These are phyloP conservation scores for Aureobasidium sp. DNA, from an alignment of 2,329 filamentous ascomycete species.

Conservation along the genomic window DNA sequence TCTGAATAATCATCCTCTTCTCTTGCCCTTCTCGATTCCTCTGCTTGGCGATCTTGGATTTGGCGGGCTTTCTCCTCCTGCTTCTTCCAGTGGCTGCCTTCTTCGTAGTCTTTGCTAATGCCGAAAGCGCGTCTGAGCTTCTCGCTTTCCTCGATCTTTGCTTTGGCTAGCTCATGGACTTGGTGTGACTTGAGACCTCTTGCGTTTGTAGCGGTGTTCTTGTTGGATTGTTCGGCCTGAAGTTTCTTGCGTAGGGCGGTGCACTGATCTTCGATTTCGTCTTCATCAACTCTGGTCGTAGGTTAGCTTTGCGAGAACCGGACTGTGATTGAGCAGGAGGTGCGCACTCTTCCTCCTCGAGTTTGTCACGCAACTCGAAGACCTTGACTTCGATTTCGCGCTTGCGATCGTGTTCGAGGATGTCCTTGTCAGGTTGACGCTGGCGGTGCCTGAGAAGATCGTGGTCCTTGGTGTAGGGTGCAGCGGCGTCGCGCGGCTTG, in stretches of 20 bases:
- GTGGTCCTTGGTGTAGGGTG: slow-evolving; percentile 65
- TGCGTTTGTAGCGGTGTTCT: slow-evolving; percentile 34
- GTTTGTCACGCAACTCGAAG: slow-evolving; percentile 76
- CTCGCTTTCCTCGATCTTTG: slow-evolving; percentile 94
- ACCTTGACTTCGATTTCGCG: slow-evolving; percentile 89
- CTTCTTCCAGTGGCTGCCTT: slow-evolving; percentile 77
- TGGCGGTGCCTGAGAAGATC: slow-evolving; percentile 66
- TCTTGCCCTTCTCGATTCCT: background rate
- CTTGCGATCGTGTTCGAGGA: slow-evolving; percentile 89
- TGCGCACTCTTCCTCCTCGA: slow-evolving; percentile 80
- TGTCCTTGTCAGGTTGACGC: slow-evolving; percentile 82
- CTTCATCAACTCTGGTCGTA: slow-evolving; percentile 62
- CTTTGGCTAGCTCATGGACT: slow-evolving; percentile 91
- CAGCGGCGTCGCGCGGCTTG: slow-evolving; percentile 65
- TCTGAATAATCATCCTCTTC: slow-evolving; percentile 9
- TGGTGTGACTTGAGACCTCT: slow-evolving; percentile 79
- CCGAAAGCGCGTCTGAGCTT: slow-evolving; percentile 77
- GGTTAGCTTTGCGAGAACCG: background rate
- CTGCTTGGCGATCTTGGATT: background rate
- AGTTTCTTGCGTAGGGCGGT: slow-evolving; percentile 60
- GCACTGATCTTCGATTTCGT: slow-evolving; percentile 78
- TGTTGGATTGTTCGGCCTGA: slow-evolving; percentile 47
- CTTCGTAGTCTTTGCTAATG: slow-evolving; percentile 77
- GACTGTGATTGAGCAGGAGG: background rate
- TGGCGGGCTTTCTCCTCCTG: slow-evolving; percentile 59